Evolutionary conservation across 495 filamentous ascomycete species (phyloP).

Genomic region (Aspergillus mulundensis): DNA sequence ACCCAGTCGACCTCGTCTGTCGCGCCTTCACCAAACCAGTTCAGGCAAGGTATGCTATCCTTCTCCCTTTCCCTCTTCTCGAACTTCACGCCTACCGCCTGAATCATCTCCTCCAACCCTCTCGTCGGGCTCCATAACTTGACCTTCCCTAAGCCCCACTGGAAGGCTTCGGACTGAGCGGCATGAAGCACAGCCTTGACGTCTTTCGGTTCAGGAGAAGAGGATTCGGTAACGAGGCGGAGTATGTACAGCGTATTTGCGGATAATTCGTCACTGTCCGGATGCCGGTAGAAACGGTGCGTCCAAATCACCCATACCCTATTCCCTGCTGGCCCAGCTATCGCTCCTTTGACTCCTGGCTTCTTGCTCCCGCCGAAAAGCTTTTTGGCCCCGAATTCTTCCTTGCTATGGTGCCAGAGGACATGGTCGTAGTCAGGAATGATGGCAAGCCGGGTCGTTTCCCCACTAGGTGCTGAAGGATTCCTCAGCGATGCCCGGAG

Average conservation of each 20-base stretch:
- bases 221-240: not conserved
- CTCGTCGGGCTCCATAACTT: conserved; percentile 3
- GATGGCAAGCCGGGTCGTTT: not conserved
- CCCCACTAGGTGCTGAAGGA: too few relatives aligned
- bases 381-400: conserved; percentile 6
- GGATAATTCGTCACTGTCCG: not conserved
- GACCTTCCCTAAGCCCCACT: not conserved
- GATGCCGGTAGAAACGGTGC: not conserved
- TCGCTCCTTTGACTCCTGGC: not conserved
- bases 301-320: conserved; percentile 4
- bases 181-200: not conserved
- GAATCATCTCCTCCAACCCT: not conserved
- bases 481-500: not conserved
- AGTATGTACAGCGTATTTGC: conserved; percentile 5
- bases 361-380: not conserved
- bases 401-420: conserved; percentile 3
- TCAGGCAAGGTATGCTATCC: not conserved
- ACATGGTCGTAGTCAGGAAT: conserved; percentile 3
- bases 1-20: not conserved
- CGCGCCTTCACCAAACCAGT: not conserved
- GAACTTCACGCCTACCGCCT: not conserved
- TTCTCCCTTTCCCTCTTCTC: not conserved
- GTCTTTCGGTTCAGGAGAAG: not conserved
- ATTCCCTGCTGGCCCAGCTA: not conserved
- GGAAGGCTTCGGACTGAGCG: not conserved